Conservation (phyloP, 352 stramenopile genomes). For the Phytophthora tubulina region DNA sequence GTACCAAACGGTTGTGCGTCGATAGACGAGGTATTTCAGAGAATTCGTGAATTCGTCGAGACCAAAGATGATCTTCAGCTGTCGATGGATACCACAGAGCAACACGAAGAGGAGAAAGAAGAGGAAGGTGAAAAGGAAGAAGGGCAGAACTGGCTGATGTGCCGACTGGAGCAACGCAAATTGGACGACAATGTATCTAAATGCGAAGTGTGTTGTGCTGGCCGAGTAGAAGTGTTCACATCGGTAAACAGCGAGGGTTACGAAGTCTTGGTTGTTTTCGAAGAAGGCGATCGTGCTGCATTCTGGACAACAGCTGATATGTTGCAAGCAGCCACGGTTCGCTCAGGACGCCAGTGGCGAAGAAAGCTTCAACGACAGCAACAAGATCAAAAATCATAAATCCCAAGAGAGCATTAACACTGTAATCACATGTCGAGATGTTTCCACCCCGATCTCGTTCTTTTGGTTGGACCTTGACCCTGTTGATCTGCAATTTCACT, state of each 20-base stretch:
- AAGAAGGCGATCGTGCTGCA: constrained; percentile 57
- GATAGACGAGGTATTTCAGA: constrained; percentile 49
- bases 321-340: constrained; percentile 69
- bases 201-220: constrained; percentile 30
- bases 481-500: constrained; percentile 14
- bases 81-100: constrained; percentile 21
- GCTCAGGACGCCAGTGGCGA: constrained; percentile 73
- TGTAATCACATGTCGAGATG: constrained; percentile 1
- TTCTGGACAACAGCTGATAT: constrained; percentile 76
- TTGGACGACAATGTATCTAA: neutral
- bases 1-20: constrained; percentile 48
- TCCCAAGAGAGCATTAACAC: neutral
- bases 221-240: constrained; percentile 46
- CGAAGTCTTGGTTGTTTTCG: constrained; percentile 57
- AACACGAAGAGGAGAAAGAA: constrained; percentile 10
- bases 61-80: constrained; percentile 31
- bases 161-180: constrained; percentile 28
- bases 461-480: too few relatives aligned
- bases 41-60: constrained; percentile 53
- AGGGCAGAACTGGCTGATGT: constrained; percentile 21
- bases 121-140: constrained; percentile 5
- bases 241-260: constrained; percentile 32
- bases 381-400: constrained; percentile 15
- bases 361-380: constrained; percentile 47
- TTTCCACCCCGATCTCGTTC: neutral